phyloP scores from a whole-genome alignment of 768 basidiomycete species.

The Vishniacozyma victoriae region DNA sequence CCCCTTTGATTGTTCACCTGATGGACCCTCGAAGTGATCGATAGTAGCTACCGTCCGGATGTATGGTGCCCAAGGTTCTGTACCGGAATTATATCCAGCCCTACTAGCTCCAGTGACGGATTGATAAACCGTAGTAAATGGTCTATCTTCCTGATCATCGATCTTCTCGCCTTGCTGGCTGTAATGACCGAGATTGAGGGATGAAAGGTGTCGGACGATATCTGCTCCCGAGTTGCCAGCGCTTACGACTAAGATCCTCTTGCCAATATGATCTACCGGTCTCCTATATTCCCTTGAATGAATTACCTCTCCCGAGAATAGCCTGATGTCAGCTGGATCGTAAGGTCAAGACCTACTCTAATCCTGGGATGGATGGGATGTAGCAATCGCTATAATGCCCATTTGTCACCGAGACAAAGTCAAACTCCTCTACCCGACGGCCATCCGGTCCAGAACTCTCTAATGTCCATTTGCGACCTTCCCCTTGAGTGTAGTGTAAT shows the following conservation, averaged over 20 bases:
- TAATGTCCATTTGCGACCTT: conserved; percentile 21
- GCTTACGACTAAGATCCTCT: conserved; percentile 48
- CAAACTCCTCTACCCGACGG: conserved; percentile 24
- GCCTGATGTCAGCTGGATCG: conserved; percentile 8
- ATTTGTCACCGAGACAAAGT: conserved; percentile 44
- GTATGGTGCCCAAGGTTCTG: no score
- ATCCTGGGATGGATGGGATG: conserved; percentile 38
- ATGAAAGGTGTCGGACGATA: conserved; percentile 33
- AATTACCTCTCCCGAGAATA: conserved; percentile 37
- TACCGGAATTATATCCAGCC: no score
- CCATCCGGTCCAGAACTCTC: conserved; percentile 6
- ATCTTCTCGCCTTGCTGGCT: no score
- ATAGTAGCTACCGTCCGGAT: no score
- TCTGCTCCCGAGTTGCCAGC: conserved; percentile 49
- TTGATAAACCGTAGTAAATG: no score
- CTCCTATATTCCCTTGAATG: conserved; percentile 46
- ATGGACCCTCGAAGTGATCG: no score
- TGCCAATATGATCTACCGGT: conserved; percentile 31
- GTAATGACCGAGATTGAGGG: conserved; percentile 17
- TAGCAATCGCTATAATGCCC: conserved; percentile 47
- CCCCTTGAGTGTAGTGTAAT: conserved; percentile 13
- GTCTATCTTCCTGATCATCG: no score
- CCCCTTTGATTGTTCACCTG: no score
- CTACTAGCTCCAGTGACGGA: no score
- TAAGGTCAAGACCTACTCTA: conserved; percentile 25